phyloP scores from a whole-genome alignment of 768 basidiomycete genomes.

The Russula compacta region DNA sequence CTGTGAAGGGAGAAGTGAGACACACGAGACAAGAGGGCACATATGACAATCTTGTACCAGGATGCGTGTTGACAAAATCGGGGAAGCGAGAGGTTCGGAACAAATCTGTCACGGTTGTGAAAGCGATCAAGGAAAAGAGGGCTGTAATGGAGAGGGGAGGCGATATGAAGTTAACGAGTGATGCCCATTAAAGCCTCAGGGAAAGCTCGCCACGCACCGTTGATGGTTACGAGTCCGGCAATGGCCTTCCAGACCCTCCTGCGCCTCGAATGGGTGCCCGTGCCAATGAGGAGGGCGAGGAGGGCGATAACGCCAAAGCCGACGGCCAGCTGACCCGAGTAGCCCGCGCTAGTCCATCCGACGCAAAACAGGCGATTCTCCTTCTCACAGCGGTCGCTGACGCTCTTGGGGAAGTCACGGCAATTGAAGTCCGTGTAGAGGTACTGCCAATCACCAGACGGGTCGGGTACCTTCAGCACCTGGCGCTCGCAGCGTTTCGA shows the following conservation, averaged over 20 bases:
- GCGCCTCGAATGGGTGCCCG: slow-evolving; percentile 64
- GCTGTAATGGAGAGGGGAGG: slow-evolving; percentile 29
- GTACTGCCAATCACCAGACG: slow-evolving; percentile 34
- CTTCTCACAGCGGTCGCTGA: slow-evolving; percentile 37
- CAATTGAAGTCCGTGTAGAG: slow-evolving; percentile 52
- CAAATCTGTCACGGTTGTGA: slow-evolving; percentile 53
- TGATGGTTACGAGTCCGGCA: slow-evolving; percentile 52
- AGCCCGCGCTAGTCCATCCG: slow-evolving; percentile 63
- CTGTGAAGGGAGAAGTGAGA: slow-evolving; percentile 28
- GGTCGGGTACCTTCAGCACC: slow-evolving; percentile 39
- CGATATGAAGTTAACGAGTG: neutral
- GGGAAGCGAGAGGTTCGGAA: slow-evolving; percentile 40
- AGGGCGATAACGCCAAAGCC: slow-evolving; percentile 56
- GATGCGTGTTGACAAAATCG: slow-evolving; percentile 47
- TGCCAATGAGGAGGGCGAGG: slow-evolving; percentile 51
- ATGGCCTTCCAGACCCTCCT: slow-evolving; percentile 71
- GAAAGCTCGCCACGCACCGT: slow-evolving; percentile 34
- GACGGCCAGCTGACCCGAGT: slow-evolving; percentile 52
- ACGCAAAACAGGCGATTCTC: slow-evolving; percentile 54
- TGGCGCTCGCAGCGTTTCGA: slow-evolving; percentile 46
- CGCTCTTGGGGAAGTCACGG: slow-evolving; percentile 52
- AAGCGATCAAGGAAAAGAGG: slow-evolving; percentile 50
- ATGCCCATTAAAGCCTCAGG: neutral
- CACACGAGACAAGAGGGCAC: neutral
- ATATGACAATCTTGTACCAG: slow-evolving; percentile 35